phyloP scores from a whole-genome alignment of 2,329 filamentous ascomycete genomes.

The Colletotrichum acutatum region DNA sequence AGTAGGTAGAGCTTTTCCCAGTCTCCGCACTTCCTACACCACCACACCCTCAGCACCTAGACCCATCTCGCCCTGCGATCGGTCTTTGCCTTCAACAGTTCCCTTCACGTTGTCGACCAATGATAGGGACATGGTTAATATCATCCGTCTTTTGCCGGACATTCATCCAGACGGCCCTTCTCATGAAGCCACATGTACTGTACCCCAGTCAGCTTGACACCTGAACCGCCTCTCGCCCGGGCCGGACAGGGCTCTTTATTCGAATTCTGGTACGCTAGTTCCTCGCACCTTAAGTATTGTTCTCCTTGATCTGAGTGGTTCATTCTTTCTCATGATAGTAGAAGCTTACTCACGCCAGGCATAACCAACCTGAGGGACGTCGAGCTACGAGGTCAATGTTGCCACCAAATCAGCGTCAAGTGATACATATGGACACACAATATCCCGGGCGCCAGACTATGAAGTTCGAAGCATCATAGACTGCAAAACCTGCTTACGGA shows the following conservation, averaged over 20 bases:
- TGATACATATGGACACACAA: background rate
- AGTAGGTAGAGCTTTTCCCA: background rate
- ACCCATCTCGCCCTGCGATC: constrained; percentile 10
- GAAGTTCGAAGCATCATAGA: background rate
- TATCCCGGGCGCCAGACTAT: background rate
- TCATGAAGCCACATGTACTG: constrained; percentile 35
- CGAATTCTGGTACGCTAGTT: constrained; percentile 16
- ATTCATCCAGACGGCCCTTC: constrained; percentile 38
- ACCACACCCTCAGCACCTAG: background rate
- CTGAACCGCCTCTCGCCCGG: constrained; percentile 9
- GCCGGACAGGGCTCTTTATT: constrained; percentile 19
- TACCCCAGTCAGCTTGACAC: constrained; percentile 1
- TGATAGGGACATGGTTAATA: constrained; percentile 41
- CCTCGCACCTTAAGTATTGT: background rate
- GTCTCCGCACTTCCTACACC: constrained; percentile 11
- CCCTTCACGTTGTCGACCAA: background rate
- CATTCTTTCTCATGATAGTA: background rate
- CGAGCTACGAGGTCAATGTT: background rate
- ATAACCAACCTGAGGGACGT: background rate
- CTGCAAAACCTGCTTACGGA: background rate
- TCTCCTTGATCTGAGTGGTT: background rate
- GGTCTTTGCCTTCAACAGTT: constrained; percentile 5
- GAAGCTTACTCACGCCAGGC: constrained; percentile 25
- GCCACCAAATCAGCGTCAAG: background rate
- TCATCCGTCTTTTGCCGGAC: constrained; percentile 40